A percentile compares a stretch with the other conserved stretches of the same genome.
These are phyloP conservation scores for Mycena albidolilacea DNA, from an alignment of 768 basidiomycete genomes.

Conservation along the genomic window DNA sequence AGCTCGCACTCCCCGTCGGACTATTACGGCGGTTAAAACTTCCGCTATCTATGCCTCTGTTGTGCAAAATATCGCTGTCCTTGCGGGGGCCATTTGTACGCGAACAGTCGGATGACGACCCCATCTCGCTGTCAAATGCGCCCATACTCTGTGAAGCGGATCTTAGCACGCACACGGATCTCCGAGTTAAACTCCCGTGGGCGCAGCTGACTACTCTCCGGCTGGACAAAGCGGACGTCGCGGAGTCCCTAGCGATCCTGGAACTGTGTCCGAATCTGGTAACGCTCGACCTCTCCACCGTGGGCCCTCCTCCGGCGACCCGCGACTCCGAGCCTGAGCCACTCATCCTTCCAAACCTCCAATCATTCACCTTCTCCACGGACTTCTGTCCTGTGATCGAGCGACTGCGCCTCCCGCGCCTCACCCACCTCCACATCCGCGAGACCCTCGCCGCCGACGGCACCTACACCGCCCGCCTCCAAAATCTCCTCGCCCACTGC, in stretches of 20 bases:
- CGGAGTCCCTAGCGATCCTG: constrained; percentile 5
- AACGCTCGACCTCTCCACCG: constrained; percentile 17
- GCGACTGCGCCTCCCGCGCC: constrained; percentile 12
- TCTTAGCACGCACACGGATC: constrained; percentile 12
- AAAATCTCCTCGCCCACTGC: neutral
- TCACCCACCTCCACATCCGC: constrained; percentile 18
- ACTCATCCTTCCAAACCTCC: neutral
- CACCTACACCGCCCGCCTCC: neutral
- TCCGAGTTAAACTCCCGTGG: constrained; percentile 22
- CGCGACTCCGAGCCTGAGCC: neutral
- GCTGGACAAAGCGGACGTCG: neutral
- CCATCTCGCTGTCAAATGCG: neutral
- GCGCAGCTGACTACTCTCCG: constrained; percentile 15
- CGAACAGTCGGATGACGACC: neutral
- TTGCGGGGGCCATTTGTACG: neutral
- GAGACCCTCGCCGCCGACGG: constrained; percentile 9
- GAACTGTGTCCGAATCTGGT: constrained; percentile 5
- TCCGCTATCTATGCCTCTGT: neutral
- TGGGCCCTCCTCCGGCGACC: neutral
- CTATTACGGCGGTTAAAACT: neutral
- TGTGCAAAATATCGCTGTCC: constrained; percentile 12
- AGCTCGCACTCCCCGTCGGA: constrained; percentile 1
- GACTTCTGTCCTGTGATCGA: constrained; percentile 9
- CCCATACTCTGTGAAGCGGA: constrained; percentile 7
- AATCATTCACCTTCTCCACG: constrained; percentile 24